Evolutionary conservation across 2,329 filamentous ascomycete species (phyloP).

Genomic region (Ophiostoma himal-ulmi): DNA sequence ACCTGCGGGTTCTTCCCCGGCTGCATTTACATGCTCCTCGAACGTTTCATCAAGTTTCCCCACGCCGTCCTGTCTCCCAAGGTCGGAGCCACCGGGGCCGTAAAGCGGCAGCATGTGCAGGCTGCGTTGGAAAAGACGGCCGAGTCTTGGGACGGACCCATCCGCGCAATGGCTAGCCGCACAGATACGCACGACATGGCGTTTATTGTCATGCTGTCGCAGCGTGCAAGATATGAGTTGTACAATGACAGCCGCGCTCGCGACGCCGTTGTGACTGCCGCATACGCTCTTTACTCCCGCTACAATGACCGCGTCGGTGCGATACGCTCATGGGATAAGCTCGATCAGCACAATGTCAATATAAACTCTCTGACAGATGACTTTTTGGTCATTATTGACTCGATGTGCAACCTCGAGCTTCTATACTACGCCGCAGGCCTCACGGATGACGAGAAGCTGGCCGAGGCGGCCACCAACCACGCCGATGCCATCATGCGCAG

Average conservation of each 20-base stretch:
- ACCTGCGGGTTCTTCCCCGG: constrained; percentile 40
- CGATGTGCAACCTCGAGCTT: constrained; percentile 38
- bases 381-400: constrained; percentile 41
- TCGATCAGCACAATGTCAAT: constrained; percentile 31
- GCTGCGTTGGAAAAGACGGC: constrained; percentile 30
- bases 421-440: constrained; percentile 36
- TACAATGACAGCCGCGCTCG: constrained; percentile 32
- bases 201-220: constrained; percentile 47
- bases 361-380: constrained; percentile 34
- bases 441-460: constrained; percentile 29
- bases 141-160: constrained; percentile 34
- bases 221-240: constrained; percentile 45
- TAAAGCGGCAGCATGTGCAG: constrained; percentile 23
- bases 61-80: constrained; percentile 15
- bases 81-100: constrained; percentile 21
- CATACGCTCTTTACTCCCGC: constrained; percentile 38
- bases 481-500: constrained; percentile 38
- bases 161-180: constrained; percentile 35
- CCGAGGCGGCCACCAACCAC: constrained; percentile 35
- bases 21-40: constrained; percentile 34
- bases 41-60: constrained; percentile 34
- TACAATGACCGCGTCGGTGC: constrained; percentile 41
- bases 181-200: constrained; percentile 51
- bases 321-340: constrained; percentile 46
- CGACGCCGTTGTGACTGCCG: constrained; percentile 39